Base-by-base conservation (phyloP, 129 eudicot genomes). In the Erigeron canadensis region DNA sequence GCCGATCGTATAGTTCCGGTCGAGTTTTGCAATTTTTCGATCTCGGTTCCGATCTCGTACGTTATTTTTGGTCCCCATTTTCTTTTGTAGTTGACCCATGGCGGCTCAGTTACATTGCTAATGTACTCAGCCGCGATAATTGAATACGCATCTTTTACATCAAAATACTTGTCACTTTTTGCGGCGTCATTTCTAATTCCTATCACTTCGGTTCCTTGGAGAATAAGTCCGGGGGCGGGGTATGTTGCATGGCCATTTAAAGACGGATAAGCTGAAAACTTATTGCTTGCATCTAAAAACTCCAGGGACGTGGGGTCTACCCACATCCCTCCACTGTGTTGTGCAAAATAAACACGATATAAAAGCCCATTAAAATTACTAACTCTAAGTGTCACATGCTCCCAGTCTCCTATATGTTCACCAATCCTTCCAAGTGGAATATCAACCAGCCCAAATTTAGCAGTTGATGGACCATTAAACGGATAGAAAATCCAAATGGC, bases 381-480 rank as follows among this genome's bases (percentile, higher is more conserved):
- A 47, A 89, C 76, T 64, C 91, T 77, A n/a, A 89, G 72, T 1
- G 96, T 89, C 40, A 89, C 75, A 68, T 89, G 91, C 76, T 89
- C 96, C 96, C 96, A 86, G 56, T 89, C 96, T 12, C 89, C 89
- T 45, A 89, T 84, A 73, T 89, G 96, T 58, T 81, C 87, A 40
- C 96, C 96, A 5, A 86, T 84, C 66, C 79, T 75, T 17, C 88
- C 87, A 38, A 89, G 40, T 12, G 84, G 74, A 23, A 84, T 34
- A 47, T 77, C 70, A 1, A 86, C 11, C 1, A 74, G 28, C n/a
- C 84, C 88, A 2, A 89, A 10, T 51, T 80, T 86, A 1, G 89
- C 92, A 2, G 78, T 84, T 6, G 88, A 80, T 10, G 83, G 82
- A 4, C 92, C 96, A 44, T 89, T 89, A 66, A 84, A 89, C 1